Base-by-base conservation (phyloP, 1,139 yeast genomes). In the Yamadazyma dendronema region DNA sequence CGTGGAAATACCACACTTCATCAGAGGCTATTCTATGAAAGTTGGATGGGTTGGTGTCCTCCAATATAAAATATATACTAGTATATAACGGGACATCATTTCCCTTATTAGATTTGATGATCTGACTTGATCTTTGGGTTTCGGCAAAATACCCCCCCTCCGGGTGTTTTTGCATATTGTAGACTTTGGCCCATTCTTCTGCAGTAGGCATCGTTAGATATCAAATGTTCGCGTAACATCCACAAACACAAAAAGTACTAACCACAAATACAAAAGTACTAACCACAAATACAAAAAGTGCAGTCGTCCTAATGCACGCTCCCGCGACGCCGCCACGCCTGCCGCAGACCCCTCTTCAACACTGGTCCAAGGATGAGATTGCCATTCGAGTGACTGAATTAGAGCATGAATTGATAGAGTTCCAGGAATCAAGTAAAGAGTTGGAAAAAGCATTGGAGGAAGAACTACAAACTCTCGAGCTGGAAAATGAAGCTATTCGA, bases 381-480 rank as follows among this genome's bases (percentile, higher is more conserved):
- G 48, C 61, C 19, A 53, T 52, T 30, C 53, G 61, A 37, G 57
- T 66, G 22, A 35, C 64, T 1, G 72, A 65, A 33, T 55, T 68
- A 6, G 75, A 70, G 43, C 47, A 50, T 11, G 72, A 65, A 31
- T 47, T 69, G 14, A 41, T 48, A 13, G 75, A 69, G 42, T 69
- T 69, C 43, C 75, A 70, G 42, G 73, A 66, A 33, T 63, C 72
- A 3, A 64, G 71, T 38, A 65, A 59, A 40, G 75, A 69, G 34
- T 53, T 71, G 31, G 77, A 71, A 43, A 65, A 54, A 38, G 74
- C 73, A 1, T 53, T 71, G 29, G 77, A 71, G 44, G 69, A 65
- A 21, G 77, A 71, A 43, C 55, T 70, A 22, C 61, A 56, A 33
- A 59, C 52, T 8, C 48, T 67, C 19, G 76, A 71, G 36, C 12